A percentile compares a stretch with the other conserved stretches of the same genome.
Evolutionary conservation across 768 basidiomycete genomes (phyloP).

Genomic region (Tylopilus plumbeoviolaceoides): DNA sequence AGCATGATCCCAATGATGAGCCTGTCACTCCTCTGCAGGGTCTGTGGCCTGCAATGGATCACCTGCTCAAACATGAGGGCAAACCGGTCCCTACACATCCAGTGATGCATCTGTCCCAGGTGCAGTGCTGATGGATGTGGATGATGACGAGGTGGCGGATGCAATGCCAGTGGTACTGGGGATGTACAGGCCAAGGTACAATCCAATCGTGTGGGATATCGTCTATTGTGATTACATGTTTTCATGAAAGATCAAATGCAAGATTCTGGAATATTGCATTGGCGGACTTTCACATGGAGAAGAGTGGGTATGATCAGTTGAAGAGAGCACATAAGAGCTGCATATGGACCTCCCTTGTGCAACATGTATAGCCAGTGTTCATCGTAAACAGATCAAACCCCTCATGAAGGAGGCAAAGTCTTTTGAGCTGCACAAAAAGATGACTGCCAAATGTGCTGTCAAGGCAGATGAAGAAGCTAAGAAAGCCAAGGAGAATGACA

Average conservation of each 20-base stretch:
- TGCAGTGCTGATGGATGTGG: constrained; percentile 43
- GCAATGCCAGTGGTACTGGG: constrained; percentile 55
- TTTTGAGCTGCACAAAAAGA: constrained; percentile 70
- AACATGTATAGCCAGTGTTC: too few species aligned
- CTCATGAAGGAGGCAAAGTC: constrained; percentile 93
- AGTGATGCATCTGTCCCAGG: constrained; percentile 24
- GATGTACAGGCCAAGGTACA: constrained; percentile 59
- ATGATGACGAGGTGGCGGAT: constrained; percentile 68
- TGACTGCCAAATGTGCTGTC: constrained; percentile 71
- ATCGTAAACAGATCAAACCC: constrained; percentile 54
- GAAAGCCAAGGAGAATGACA: constrained; percentile 71
- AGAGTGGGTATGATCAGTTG: constrained; percentile 92
- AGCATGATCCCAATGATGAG: constrained; percentile 97
- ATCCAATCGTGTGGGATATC: not conserved
- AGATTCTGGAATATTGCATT: constrained; percentile 78
- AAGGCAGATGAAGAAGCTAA: constrained; percentile 72
- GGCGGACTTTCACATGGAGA: constrained; percentile 91
- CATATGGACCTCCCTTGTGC: not conserved
- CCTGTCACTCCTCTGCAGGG: constrained; percentile 92
- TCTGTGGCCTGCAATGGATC: constrained; percentile 89
- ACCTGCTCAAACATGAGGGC: constrained; percentile 75
- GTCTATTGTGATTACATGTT: not conserved
- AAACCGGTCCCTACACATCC: constrained; percentile 76
- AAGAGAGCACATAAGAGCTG: constrained; percentile 96
- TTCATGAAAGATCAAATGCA: constrained; percentile 70